Evolutionary conservation across 768 basidiomycete species (phyloP), one percentile per base, ranked within the genome.

Genomic region (Macrolepiota dolichaula): DNA sequence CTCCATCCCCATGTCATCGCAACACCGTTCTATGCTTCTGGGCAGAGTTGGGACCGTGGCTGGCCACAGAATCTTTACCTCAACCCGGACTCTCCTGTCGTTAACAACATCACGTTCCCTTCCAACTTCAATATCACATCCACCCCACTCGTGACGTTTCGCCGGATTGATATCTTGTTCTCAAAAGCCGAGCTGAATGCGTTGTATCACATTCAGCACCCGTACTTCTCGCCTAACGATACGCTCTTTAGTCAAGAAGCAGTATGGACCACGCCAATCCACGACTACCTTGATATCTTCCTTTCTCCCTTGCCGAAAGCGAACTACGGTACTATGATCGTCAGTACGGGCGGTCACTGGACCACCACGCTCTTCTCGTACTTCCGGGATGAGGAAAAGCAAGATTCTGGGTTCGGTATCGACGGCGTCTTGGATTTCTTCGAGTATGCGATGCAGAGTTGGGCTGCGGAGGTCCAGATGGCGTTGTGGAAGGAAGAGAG

Each of bases 311-410:
- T 78, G 0, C 85, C 85, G 2, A 65, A 76, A 19, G 78, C 69
- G 5, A 82, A 84, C 63, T 89, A 87, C 69, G 79, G 79, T 44
- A 88, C 86, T 10, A 74, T 89, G 70, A 66, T 89, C 59, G 80
- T 83, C 27, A 85, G 79, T 70, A 89, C 87, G 0, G 88, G 73
- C 3, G 87, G 87, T 0, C 88, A 89, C 68, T 89, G 88, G 88
- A 88, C 86, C 1, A 81, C 82, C 4, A 81, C 78, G 0, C 65
- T 85, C 24, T 80, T 89, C 67, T 68, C 70, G 6, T 75, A 73
- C 5, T 73, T 73, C 44, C 62, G 64, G 2, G 62, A 70, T 25
- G 66, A 67, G 35, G 56, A 38, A 11, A 67, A 72, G 53, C 50
- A 64, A 2, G 64, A 70, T 22, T 73, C 72, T 1, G 81, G 80